These are phyloP conservation scores for Megacollybia platyphylla DNA, from an alignment of 1,284 basidiomycete genomes.

Conservation along the genomic window DNA sequence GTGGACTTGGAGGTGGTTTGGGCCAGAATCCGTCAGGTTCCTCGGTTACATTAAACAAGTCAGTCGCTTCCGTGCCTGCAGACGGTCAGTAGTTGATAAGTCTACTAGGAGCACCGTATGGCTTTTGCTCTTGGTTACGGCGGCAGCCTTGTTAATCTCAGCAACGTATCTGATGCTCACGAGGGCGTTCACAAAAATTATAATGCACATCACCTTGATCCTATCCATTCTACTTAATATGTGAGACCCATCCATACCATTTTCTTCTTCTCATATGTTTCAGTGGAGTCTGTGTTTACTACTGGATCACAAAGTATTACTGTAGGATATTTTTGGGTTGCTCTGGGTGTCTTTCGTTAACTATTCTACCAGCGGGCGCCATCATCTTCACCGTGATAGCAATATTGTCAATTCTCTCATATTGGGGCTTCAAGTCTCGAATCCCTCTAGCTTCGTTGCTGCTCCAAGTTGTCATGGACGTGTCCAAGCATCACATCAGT, in stretches of 20 bases:
- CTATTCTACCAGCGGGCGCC: slow-evolving; percentile 40
- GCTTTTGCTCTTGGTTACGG: slow-evolving; percentile 53
- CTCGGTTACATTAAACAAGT: slow-evolving; percentile 48
- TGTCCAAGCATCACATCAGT: slow-evolving; percentile 71
- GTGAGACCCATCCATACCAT: slow-evolving; percentile 25
- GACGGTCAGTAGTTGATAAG: neutral
- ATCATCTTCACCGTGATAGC: slow-evolving; percentile 70
- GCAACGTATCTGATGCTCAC: slow-evolving; percentile 63
- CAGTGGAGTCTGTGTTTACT: slow-evolving; percentile 58
- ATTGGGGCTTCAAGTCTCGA: slow-evolving; percentile 55
- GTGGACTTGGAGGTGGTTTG: slow-evolving; percentile 56
- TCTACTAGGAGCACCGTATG: slow-evolving; percentile 43
- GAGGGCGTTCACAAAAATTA: slow-evolving; percentile 63
- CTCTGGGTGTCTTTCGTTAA: slow-evolving; percentile 8
- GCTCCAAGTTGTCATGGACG: slow-evolving; percentile 73
- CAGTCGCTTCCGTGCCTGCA: slow-evolving; percentile 8
- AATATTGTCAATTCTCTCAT: slow-evolving; percentile 46
- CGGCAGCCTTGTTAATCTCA: slow-evolving; percentile 43
- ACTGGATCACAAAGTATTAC: slow-evolving; percentile 68
- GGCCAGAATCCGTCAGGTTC: slow-evolving; percentile 35
- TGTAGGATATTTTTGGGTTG: slow-evolving; percentile 30
- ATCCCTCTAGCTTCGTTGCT: slow-evolving; percentile 74
- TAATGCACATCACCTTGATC: slow-evolving; percentile 73
- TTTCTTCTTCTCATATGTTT: slow-evolving; percentile 1
- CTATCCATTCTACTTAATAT: slow-evolving; percentile 63